These are phyloP conservation scores for Penstemon eatonii DNA, from an alignment of 257 asterid species.

Conservation along the genomic window DNA sequence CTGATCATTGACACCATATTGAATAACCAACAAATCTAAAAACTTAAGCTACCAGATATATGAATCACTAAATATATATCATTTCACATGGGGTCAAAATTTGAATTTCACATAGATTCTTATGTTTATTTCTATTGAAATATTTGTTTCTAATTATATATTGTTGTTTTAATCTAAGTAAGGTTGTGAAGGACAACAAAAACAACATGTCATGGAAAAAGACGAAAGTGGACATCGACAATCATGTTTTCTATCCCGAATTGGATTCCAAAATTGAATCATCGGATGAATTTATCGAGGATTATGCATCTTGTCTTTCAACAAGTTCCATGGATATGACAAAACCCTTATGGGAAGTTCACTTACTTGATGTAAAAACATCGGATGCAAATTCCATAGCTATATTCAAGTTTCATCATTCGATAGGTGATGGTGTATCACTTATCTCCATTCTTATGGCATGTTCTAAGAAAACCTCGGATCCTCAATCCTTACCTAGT, in stretches of 20 bases:
- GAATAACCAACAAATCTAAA: too few relatives aligned
- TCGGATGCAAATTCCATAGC: constrained; percentile 35
- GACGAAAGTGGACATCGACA: constrained; percentile 34
- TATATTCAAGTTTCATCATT: constrained; percentile 40
- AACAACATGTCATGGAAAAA: constrained; percentile 35
- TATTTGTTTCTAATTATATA: background rate
- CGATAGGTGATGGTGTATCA: constrained; percentile 52
- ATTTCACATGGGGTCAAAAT: too few relatives aligned
- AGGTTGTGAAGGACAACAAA: constrained; percentile 18
- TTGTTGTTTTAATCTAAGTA: background rate
- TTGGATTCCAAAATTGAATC: constrained; percentile 35
- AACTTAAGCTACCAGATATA: too few relatives aligned
- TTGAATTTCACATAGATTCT: too few relatives aligned
- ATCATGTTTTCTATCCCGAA: constrained; percentile 34
- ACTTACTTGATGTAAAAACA: constrained; percentile 42
- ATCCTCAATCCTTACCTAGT: constrained; percentile 38
- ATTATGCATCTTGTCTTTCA: constrained; percentile 30
- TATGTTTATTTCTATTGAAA: too few relatives aligned
- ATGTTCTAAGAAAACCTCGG: constrained; percentile 31
- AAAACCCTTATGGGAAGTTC: constrained; percentile 53
- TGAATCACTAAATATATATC: too few relatives aligned
- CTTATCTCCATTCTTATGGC: constrained; percentile 38
- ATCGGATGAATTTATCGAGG: constrained; percentile 37
- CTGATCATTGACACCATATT: too few relatives aligned
- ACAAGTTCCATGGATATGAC: constrained; percentile 27